Percentiles rank a stretch among this genome's conserved stretches.
These are phyloP conservation scores for Apiospora hydei DNA, from an alignment of 2,329 filamentous ascomycete species.

Conservation along the genomic window DNA sequence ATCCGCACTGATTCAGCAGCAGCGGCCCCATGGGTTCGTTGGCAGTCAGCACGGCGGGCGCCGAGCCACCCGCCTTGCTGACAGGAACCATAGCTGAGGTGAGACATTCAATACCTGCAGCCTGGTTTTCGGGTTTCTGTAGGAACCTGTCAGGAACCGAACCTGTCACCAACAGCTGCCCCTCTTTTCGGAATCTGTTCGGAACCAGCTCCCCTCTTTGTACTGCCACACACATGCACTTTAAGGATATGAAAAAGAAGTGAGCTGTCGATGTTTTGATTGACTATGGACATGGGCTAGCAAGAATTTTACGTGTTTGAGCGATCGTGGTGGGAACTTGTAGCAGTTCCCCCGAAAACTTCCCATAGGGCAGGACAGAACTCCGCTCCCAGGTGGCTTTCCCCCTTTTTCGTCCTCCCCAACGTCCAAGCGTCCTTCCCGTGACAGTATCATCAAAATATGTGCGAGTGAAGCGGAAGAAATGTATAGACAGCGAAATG, in stretches of 20 bases:
- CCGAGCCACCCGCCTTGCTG: background rate
- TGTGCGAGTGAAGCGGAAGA: background rate
- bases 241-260: background rate
- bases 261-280: background rate
- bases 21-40: background rate
- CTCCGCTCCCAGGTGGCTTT: background rate
- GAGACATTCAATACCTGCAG: background rate
- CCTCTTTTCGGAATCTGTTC: background rate
- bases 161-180: background rate
- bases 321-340: background rate
- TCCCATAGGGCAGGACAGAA: background rate
- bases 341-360: background rate
- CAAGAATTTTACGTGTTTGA: background rate
- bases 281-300: background rate
- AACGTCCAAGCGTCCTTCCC: background rate
- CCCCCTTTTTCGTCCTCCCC: background rate
- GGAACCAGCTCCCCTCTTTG: background rate
- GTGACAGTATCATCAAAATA: background rate
- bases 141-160: background rate
- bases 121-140: background rate
- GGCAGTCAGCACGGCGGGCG: background rate
- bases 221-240: too few species aligned
- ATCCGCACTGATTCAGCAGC: background rate
- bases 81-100: background rate
- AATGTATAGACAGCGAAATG: background rate